Percentiles rank a stretch among this genome's conserved stretches.
phyloP scores from a whole-genome alignment of 2,329 filamentous ascomycete genomes.

The Neobulgaria alba region DNA sequence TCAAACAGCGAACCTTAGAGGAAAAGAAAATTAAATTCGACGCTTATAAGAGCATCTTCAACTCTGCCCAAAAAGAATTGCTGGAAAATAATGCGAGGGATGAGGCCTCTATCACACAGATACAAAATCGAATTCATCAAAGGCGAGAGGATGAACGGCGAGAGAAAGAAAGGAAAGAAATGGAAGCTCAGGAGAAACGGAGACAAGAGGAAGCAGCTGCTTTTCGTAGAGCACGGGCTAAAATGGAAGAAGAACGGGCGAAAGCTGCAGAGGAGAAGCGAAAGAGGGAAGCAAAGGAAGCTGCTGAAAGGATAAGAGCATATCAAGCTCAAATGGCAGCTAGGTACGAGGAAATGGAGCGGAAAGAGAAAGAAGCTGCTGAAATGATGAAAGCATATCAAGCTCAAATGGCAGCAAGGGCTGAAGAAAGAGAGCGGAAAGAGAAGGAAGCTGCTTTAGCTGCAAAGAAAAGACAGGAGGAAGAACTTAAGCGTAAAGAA shows the following conservation, averaged over 20 bases:
- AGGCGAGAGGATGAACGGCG: conserved; percentile 7
- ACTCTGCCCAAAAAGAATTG: conserved; percentile 5
- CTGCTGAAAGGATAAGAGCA: too few species aligned
- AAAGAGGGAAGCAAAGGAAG: conserved; percentile 9
- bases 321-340: background rate
- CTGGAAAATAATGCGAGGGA: conserved; percentile 10
- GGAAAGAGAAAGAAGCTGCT: background rate
- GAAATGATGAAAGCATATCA: background rate
- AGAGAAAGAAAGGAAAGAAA: background rate
- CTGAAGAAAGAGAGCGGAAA: conserved; percentile 2
- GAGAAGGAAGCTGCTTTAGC: conserved; percentile 9
- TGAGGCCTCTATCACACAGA: conserved; percentile 6
- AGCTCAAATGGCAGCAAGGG: too few species aligned
- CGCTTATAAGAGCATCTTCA: conserved; percentile 4
- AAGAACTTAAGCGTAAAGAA: conserved; percentile 11
- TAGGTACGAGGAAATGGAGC: background rate
- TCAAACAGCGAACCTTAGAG: conserved; percentile 27
- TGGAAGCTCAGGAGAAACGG: background rate
- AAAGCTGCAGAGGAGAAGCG: background rate
- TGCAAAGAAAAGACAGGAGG: conserved; percentile 9
- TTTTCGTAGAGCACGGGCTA: background rate
- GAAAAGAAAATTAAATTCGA: conserved; percentile 1
- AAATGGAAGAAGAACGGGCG: conserved; percentile 6
- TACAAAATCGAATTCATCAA: conserved; percentile 7
- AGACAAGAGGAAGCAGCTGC: background rate